Conservation (phyloP, 306 rosid species). For the Lupinus albus region DNA sequence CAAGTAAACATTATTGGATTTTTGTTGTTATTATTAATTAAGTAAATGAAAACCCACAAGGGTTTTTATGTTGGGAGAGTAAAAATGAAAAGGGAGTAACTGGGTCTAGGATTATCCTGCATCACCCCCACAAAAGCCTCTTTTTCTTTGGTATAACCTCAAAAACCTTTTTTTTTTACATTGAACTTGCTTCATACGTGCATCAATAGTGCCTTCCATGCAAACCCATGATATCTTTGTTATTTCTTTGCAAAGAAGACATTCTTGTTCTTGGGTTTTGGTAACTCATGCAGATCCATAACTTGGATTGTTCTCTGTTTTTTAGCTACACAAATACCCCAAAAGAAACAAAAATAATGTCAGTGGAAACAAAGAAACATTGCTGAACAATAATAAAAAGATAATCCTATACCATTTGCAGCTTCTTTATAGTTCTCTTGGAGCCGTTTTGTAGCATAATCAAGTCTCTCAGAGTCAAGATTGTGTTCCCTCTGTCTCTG, state of each 20-base stretch:
- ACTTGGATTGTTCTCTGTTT: conserved; percentile 89
- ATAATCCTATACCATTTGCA: conserved; percentile 69
- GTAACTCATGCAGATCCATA: conserved; percentile 84
- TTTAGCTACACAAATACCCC: conserved; percentile 60
- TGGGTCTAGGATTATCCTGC: conserved; percentile 5
- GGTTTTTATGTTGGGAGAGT: conserved; percentile 12
- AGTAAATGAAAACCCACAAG: not conserved
- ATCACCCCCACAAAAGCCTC: conserved; percentile 1
- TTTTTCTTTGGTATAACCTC: not conserved
- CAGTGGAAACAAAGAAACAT: conserved; percentile 28
- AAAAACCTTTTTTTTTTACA: conserved; percentile 12
- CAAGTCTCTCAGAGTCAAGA: conserved; percentile 63
- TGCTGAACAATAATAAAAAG: not conserved
- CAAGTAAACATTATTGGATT: not conserved
- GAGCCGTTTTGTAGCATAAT: conserved; percentile 82
- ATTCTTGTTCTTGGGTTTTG: conserved; percentile 89
- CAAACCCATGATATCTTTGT: conserved; percentile 66
- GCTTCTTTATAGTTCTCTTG: conserved; percentile 87
- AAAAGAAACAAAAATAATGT: conserved; percentile 31
- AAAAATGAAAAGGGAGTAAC: conserved; percentile 11
- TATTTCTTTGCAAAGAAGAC: conserved; percentile 59
- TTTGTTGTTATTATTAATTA: conserved; percentile 12
- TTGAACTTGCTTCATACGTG: conserved; percentile 7
- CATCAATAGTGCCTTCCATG: conserved; percentile 68
- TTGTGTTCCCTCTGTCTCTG: conserved; percentile 59